These are phyloP conservation scores for Sugiyamaella grinbergsii DNA, from an alignment of 1,139 yeast genomes.

Conservation along the genomic window DNA sequence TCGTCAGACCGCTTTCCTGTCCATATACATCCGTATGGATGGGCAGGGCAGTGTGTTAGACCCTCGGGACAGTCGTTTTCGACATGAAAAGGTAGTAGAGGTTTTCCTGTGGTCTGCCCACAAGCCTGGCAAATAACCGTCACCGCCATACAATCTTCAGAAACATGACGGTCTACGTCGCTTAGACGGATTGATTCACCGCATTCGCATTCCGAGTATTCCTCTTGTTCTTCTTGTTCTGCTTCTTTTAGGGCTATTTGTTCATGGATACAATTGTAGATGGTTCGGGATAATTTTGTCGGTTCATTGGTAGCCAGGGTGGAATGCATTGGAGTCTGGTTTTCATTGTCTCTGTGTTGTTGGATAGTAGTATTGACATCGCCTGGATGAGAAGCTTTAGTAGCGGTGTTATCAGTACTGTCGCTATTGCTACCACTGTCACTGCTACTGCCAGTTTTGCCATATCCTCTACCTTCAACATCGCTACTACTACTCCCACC, in stretches of 20 bases:
- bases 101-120: constrained; percentile 41
- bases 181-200: constrained; percentile 25
- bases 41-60: constrained; percentile 43
- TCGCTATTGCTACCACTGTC: not conserved
- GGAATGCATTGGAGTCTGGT: too few species aligned
- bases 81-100: constrained; percentile 38
- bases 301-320: not conserved
- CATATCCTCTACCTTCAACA: not conserved
- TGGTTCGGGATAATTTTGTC: not conserved
- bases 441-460: constrained; percentile 3
- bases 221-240: not conserved
- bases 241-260: not conserved
- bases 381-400: not conserved
- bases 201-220: constrained; percentile 11
- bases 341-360: not conserved
- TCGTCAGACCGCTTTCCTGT: constrained; percentile 41
- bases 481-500: not conserved
- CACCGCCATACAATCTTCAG: constrained; percentile 25
- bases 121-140: constrained; percentile 48
- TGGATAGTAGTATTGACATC: not conserved
- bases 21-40: constrained; percentile 48
- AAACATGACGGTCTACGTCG: constrained; percentile 27
- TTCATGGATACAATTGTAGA: constrained; percentile 14
- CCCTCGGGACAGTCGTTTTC: constrained; percentile 43
- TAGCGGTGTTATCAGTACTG: not conserved